Evolutionary conservation across 2,329 filamentous ascomycete species (phyloP).

Genomic region (Claviceps sp.): DNA sequence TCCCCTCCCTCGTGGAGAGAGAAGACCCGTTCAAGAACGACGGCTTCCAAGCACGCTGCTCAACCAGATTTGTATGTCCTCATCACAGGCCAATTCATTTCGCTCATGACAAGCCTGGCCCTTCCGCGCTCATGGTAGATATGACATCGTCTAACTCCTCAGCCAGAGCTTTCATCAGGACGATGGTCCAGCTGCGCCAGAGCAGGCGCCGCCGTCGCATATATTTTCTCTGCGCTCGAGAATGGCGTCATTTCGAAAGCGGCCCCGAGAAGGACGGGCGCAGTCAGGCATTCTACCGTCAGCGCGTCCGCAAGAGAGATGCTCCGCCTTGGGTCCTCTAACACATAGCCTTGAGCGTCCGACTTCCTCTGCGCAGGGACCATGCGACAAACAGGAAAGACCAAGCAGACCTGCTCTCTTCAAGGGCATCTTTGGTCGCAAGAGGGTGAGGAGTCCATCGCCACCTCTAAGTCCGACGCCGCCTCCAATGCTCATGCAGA

Average conservation of each 20-base stretch:
- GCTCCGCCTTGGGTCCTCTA: background rate
- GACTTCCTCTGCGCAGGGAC: background rate
- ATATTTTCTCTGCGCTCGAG: background rate
- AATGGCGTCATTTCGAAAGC: background rate
- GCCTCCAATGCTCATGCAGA: background rate
- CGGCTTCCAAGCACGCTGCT: constrained; percentile 17
- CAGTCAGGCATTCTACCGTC: too few species aligned
- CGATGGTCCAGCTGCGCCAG: background rate
- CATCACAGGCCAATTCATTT: background rate
- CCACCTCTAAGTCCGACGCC: background rate
- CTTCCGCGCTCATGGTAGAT: too few species aligned
- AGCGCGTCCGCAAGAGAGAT: background rate
- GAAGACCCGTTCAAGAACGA: constrained; percentile 23
- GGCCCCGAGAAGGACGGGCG: background rate
- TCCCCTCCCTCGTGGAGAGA: constrained; percentile 22
- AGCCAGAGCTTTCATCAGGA: background rate
- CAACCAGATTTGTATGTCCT: constrained; percentile 16
- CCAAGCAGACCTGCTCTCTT: background rate
- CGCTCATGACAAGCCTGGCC: too few species aligned
- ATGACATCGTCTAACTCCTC: background rate
- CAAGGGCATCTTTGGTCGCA: constrained; percentile 1
- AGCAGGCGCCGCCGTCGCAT: background rate
- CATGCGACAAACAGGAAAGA: background rate
- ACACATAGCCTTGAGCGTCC: background rate
- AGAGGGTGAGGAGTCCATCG: constrained; percentile 11